Base-by-base conservation (phyloP, 495 filamentous ascomycete species). In the Arthonia radiata region DNA sequence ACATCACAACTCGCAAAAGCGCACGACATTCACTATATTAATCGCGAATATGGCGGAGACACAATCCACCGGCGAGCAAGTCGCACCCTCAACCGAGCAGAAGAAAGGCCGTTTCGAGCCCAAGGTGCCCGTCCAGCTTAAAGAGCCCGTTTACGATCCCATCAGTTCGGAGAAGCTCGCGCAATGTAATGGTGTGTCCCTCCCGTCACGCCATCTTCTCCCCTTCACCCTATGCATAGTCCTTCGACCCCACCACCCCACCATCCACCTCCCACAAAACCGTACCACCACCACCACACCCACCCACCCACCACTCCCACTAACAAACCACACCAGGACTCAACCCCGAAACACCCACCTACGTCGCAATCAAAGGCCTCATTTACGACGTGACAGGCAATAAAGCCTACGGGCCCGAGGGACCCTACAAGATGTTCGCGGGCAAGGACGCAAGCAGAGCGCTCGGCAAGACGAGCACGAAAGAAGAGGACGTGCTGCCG, bases 381-480 rank as follows among this genome's bases (percentile, higher is more conserved):
- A 71, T 99, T 23, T 99, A 92, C 41, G 83, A 99, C 43, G 86
- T 99, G 27, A 75, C 59, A 26, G 72, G 65, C 13, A 94, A 93
- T 43, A 58, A 64, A 18, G 66, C 74, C 17, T 99, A 99, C 41
- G 61, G 64, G n/a, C 61, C 70, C n/a, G 64, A 63, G 4, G 81
- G 78, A 13, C 56, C 68, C 31, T 97, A 97, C 46, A 61, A 75
- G 35, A 89, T 91, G 15, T 94, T 99, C 40, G 77, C 78, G 6
- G 86, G 89, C 35, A 83, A 89, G 43, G 86, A 99, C 42, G 68
- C 83, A 33, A 93, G 82, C 15, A 67, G 80, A 23, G 86, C 81
- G 5, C 63, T 99, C 14, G 86, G 62, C 12, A 64, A 61, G 42
- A 86, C 81, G 3, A 90, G 79, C 3, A 66, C 81, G 23, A 90